Evolutionary conservation across 345 rosid genomes (phyloP).

Genomic region (Syzygium jambos): DNA sequence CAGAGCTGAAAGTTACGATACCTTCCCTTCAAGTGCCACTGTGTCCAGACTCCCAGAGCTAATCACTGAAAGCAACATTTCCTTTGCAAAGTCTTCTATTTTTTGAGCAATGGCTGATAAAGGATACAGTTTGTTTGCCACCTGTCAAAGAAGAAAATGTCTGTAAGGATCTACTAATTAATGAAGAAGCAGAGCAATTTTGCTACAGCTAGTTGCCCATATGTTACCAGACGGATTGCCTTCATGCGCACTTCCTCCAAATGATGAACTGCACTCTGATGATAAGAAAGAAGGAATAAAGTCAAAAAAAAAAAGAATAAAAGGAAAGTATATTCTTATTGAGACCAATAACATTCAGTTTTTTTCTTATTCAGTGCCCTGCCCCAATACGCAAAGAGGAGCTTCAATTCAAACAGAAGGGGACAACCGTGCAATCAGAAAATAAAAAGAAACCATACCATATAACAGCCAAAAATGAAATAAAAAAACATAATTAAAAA

Average conservation of each 20-base stretch:
- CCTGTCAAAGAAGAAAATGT: slow-evolving; percentile 39
- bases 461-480: background rate
- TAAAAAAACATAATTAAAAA: background rate
- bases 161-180: background rate
- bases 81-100: slow-evolving; percentile 84
- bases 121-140: slow-evolving; percentile 92
- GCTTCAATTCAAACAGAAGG: background rate
- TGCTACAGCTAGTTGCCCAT: background rate
- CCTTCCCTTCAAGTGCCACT: slow-evolving; percentile 55
- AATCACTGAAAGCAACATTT: slow-evolving; percentile 48
- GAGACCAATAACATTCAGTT: background rate
- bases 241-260: slow-evolving; percentile 96
- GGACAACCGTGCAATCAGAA: background rate
- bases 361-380: background rate
- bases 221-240: slow-evolving; percentile 87
- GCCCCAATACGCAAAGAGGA: background rate
- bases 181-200: background rate
- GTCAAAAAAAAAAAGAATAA: slow-evolving; percentile 3
- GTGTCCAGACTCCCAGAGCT: slow-evolving; percentile 27
- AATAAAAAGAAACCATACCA: background rate
- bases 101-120: slow-evolving; percentile 57
- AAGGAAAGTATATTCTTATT: background rate
- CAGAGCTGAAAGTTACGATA: slow-evolving; percentile 9
- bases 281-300: slow-evolving; percentile 10
- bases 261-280: slow-evolving; percentile 87